A percentile compares a stretch with the other conserved stretches of the same genome.
phyloP scores from a whole-genome alignment of 2,329 filamentous ascomycete species.

The Aspergillus aculeatinus region DNA sequence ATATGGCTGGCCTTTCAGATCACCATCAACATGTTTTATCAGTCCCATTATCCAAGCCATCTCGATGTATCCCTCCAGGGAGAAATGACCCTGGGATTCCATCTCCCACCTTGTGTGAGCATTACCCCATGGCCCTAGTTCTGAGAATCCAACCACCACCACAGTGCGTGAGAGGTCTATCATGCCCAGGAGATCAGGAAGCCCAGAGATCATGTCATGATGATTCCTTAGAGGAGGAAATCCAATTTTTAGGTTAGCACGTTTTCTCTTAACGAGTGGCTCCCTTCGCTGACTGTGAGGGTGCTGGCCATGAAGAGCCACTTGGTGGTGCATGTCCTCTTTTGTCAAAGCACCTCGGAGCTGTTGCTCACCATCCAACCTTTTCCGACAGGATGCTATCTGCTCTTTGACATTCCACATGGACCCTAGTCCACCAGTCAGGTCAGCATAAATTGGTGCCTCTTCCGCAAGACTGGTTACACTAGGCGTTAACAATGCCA shows the following conservation, averaged over 20 bases:
- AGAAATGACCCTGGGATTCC: constrained; percentile 95
- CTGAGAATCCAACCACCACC: constrained; percentile 43
- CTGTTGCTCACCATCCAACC: constrained; percentile 18
- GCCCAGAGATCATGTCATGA: constrained; percentile 2
- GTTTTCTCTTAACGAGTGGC: not conserved
- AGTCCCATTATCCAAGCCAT: constrained; percentile 99
- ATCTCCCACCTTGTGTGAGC: constrained; percentile 98
- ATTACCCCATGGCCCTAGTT: constrained; percentile 81
- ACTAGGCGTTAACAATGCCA: constrained; percentile 33
- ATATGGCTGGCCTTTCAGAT: constrained; percentile 91
- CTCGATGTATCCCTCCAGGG: constrained; percentile 93
- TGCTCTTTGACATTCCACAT: constrained; percentile 29
- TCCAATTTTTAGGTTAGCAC: constrained; percentile 10
- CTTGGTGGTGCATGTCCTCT: constrained; percentile 20
- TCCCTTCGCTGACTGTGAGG: not conserved
- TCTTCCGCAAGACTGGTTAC: constrained; percentile 33
- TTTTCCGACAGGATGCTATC: constrained; percentile 22
- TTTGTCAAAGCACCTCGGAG: constrained; percentile 23
- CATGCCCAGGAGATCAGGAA: constrained; percentile 27
- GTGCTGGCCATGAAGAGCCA: not conserved
- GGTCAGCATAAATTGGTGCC: constrained; percentile 40
- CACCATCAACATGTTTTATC: constrained; percentile 96
- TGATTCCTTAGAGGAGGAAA: constrained; percentile 10
- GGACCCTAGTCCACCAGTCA: constrained; percentile 38
- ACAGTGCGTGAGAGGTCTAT: constrained; percentile 39